Conservation (phyloP, 208 protist species). For the Strigomonas culicis region DNA sequence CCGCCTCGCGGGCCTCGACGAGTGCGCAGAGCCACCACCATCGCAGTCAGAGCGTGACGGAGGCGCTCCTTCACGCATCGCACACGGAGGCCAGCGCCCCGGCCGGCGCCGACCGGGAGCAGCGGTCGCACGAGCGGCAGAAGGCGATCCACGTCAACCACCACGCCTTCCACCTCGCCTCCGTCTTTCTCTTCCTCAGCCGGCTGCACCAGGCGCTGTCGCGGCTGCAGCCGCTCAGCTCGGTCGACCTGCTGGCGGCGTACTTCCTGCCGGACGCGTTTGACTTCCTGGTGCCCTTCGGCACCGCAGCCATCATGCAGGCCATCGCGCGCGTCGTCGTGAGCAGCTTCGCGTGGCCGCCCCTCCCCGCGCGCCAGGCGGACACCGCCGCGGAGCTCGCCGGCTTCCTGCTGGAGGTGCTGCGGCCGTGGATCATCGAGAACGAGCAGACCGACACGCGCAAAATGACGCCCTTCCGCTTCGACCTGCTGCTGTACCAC, state of each 20-base stretch:
- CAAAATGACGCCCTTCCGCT: not conserved
- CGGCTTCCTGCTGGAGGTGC: not conserved
- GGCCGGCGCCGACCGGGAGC: not conserved
- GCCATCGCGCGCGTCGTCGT: slow-evolving; percentile 55
- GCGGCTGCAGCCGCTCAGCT: slow-evolving; percentile 16
- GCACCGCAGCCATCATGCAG: slow-evolving; percentile 56
- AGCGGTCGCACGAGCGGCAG: slow-evolving; percentile 1
- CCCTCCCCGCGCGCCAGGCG: not conserved
- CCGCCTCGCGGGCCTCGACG: not conserved
- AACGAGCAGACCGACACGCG: not conserved
- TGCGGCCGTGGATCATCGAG: not conserved
- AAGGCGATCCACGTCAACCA: slow-evolving; percentile 33
- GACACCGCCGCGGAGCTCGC: not conserved
- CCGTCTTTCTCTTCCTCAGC: slow-evolving; percentile 44
- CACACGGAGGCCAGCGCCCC: not conserved
- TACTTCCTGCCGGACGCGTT: slow-evolving; percentile 45
- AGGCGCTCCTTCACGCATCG: slow-evolving; percentile 17
- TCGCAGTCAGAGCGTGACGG: slow-evolving; percentile 20
- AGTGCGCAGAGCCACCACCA: not conserved
- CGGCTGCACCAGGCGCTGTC: slow-evolving; percentile 30
- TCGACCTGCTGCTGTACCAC: slow-evolving; percentile 9
- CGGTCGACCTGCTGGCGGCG: slow-evolving; percentile 28
- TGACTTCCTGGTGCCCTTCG: slow-evolving; percentile 33
- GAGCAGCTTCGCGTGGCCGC: slow-evolving; percentile 16
- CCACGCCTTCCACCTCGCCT: slow-evolving; percentile 37